Percentiles rank a stretch among this genome's conserved stretches.
Evolutionary conservation across 176 grass and related monocot species (phyloP).

Genomic region (Cymbopogon citratus): DNA sequence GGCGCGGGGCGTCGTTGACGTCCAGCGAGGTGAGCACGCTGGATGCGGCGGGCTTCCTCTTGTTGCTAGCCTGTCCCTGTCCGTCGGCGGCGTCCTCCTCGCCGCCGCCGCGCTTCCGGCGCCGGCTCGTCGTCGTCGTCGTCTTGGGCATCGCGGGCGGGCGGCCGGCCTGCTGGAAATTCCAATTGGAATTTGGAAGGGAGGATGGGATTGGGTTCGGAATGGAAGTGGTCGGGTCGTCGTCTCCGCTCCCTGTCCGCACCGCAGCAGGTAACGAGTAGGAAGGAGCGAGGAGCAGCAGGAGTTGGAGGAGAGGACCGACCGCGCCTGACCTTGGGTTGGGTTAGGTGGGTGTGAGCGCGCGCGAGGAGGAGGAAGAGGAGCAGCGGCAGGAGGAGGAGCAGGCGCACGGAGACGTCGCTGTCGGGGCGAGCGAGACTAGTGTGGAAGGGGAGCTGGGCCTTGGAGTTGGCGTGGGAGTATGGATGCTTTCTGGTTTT

Average conservation of each 20-base stretch:
- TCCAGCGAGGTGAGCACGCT: slow-evolving; percentile 27
- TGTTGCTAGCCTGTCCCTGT: neutral
- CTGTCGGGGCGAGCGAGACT: neutral
- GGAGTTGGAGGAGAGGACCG: neutral
- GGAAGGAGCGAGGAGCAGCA: neutral
- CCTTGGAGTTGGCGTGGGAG: neutral
- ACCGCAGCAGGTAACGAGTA: neutral
- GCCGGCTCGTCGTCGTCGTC: neutral
- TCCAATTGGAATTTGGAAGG: neutral
- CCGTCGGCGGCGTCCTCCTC: neutral
- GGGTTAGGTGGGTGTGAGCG: slow-evolving; percentile 24
- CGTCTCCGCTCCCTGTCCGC: neutral
- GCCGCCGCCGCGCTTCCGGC: slow-evolving; percentile 24
- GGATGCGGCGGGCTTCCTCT: neutral
- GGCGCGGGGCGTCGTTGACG: slow-evolving; percentile 13
- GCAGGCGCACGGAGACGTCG: neutral
- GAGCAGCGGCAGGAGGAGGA: neutral
- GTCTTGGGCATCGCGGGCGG: slow-evolving; percentile 33
- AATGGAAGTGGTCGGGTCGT: neutral
- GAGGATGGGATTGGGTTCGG: neutral
- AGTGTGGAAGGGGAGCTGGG: neutral
- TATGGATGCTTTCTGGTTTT: neutral
- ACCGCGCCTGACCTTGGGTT: neutral
- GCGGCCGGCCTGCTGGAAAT: neutral
- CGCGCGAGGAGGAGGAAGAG: neutral